Evolutionary conservation across 768 basidiomycete genomes (phyloP).

Genomic region (Dictyophora rubrovolvata): DNA sequence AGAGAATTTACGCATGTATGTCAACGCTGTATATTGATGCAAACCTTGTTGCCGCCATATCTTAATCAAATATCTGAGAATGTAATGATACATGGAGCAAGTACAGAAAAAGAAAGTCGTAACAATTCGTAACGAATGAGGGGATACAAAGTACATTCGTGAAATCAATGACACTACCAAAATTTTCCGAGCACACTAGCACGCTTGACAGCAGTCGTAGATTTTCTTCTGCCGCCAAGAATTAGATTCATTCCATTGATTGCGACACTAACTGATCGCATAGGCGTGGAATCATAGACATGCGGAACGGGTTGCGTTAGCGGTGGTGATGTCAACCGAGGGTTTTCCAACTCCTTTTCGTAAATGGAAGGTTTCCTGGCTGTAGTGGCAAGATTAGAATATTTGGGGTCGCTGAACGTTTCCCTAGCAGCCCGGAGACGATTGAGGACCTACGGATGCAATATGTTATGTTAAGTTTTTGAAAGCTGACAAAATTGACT

Average conservation of each 20-base stretch:
- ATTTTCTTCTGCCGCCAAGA: constrained; percentile 27
- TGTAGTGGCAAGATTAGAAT: constrained; percentile 35
- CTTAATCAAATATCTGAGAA: not conserved
- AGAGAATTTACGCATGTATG: no score
- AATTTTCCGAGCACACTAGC: constrained; percentile 54
- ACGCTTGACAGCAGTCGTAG: constrained; percentile 22
- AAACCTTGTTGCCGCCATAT: not conserved
- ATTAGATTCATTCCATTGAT: constrained; percentile 64
- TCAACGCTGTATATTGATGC: not conserved
- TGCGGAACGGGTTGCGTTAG: constrained; percentile 73
- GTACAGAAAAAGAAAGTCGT: not conserved
- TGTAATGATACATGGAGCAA: not conserved
- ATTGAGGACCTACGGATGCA: constrained; percentile 35
- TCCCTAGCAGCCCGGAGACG: constrained; percentile 49
- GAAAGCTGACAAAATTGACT: not conserved
- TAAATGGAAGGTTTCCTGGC: constrained; percentile 63
- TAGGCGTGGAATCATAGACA: constrained; percentile 64
- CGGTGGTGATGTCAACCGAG: constrained; percentile 31
- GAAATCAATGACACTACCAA: constrained; percentile 29
- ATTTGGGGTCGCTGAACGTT: constrained; percentile 40
- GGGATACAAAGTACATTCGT: not conserved
- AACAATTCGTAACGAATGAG: not conserved
- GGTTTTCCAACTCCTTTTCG: constrained; percentile 60
- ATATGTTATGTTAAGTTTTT: not conserved
- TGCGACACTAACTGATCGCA: constrained; percentile 65